Base-by-base conservation (phyloP, 306 rosid species). In the Elaeagnus macrophylla region DNA sequence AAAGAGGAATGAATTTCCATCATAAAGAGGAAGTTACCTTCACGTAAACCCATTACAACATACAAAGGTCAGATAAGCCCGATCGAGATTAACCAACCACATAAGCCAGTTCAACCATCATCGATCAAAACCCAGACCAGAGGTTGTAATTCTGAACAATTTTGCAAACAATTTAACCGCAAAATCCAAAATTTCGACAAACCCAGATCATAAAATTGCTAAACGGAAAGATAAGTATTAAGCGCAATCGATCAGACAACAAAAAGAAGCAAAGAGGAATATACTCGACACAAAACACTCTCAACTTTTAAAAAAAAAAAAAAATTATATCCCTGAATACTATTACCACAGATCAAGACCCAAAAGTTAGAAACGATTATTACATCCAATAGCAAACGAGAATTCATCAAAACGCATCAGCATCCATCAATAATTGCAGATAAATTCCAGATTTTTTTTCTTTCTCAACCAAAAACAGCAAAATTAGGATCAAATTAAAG, bases 381-480 rank as follows among this genome's bases (percentile, higher is more conserved):
- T 86, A 85, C 97, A 83, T 79, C 69, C 63, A 54, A 66, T 38
- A 60, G 73, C 51, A 69, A 66, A 61, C 68, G 44, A 71, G 42
- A 75, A 75, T 70, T 77, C 73, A 63, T 67, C 70, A 83, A 71
- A 73, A 65, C 57, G 77, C 70, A 80, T 67, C 82, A 53, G 84
- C 84, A 79, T 79, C 84, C 60, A 56, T 64, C 68, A 68, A 67
- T 61, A 70, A 78, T 62, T 59, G 66, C 65, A 57, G 7, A 38
- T 14, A 65, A 57, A 74, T 64, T 61, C 73, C 68, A 53, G 54
- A 36, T 46, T 53, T 48, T 25, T 25, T 25, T 20, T 25, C 32
- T 25, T 51, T 64, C 62, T 32, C 44, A 72, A 57, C 65, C 36
- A 41, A 69, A 60, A 60, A 54, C 15, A 19, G 53, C 16, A 20